Base-by-base conservation (phyloP, 2,329 filamentous ascomycete species). In the Ceratocystis ficicola region DNA sequence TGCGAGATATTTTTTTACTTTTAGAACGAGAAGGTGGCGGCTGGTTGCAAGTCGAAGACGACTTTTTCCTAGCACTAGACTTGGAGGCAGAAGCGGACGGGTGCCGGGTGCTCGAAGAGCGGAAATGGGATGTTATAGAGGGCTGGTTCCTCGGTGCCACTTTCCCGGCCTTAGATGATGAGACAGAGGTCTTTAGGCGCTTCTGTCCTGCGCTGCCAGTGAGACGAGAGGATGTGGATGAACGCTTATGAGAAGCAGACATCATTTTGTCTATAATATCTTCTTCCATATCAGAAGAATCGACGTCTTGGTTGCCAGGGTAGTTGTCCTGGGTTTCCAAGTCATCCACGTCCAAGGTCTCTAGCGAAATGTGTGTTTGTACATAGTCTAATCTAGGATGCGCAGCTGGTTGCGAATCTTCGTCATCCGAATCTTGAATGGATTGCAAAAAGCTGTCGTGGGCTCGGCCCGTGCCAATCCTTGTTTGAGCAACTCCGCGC, bases 181-280 rank as follows among this genome's bases (percentile, higher is more conserved):
- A 71, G 65, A 15, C 15, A 4, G 63, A 66, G 17, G 63, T 69
- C 59, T 75, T 75, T 12, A 72, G 69, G 17, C 70, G 69, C 5
- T 67, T 69, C 3, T 67, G 25, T 70, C 73, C 66, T 44, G 72
- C 63, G 17, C 73, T 60, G 3, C 36, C 68, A 44, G 20, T 50
- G 20, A 46, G 30, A 5, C 36, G 57, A 28, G 71, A 66, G 65
- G 73, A 32, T 67, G 70, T 71, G 63, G 74, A 62, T 69, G 75
- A 73, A 12, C 78, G 76, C 70, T 79, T 81, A 22, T 71, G 73
- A 25, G 67, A 68, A 6, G 75, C 74, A 0, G 76, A 73, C 3
- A 77, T 69, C 81, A 85, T 84, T 22, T 71, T 73, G 68, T 84
- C 81, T 48, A 85, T 76, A 10, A 72, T 70, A 64, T 83, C 76